Percentiles rank a stretch among this genome's conserved stretches.
These are phyloP conservation scores for Fusarium torreyae DNA, from an alignment of 2,329 filamentous ascomycete genomes.

Conservation along the genomic window DNA sequence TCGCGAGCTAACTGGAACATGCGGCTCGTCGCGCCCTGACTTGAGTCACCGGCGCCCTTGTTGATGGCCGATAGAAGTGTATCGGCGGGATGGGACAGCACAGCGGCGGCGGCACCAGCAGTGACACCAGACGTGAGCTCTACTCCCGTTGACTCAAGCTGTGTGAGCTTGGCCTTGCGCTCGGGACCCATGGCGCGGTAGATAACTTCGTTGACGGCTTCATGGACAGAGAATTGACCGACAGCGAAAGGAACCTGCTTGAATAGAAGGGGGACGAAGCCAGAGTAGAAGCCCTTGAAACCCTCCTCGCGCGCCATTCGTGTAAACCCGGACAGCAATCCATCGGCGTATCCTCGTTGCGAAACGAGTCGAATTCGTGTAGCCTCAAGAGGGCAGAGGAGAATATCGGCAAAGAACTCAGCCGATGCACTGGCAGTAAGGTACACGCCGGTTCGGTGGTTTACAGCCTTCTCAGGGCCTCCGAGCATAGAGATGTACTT, in stretches of 20 bases:
- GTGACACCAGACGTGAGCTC: conserved; percentile 90
- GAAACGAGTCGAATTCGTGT: conserved; percentile 85
- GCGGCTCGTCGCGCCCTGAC: conserved; percentile 63
- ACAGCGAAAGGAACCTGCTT: conserved; percentile 96
- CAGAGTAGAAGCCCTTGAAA: conserved; percentile 88
- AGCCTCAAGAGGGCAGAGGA: conserved; percentile 92
- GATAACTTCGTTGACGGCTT: conserved; percentile 85
- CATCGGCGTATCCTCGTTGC: conserved; percentile 82
- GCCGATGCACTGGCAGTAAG: conserved; percentile 78
- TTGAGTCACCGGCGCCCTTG: conserved; percentile 66
- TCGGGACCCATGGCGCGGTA: conserved; percentile 77
- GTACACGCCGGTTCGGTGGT: conserved; percentile 73
- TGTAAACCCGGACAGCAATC: conserved; percentile 79
- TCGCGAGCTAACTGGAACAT: conserved; percentile 68
- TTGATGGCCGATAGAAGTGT: conserved; percentile 70
- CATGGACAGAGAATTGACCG: conserved; percentile 94
- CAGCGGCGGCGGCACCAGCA: conserved; percentile 88
- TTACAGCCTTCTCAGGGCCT: conserved; percentile 62
- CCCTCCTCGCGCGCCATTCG: conserved; percentile 85
- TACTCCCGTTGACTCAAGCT: conserved; percentile 82
- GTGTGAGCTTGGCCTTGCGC: conserved; percentile 77
- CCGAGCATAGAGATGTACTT: conserved; percentile 80
- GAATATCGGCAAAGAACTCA: conserved; percentile 82
- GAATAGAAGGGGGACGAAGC: conserved; percentile 88
- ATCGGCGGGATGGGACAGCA: conserved; percentile 92